Conservation (phyloP, 1,284 basidiomycete genomes). For the Hypsizygus ulmarius region DNA sequence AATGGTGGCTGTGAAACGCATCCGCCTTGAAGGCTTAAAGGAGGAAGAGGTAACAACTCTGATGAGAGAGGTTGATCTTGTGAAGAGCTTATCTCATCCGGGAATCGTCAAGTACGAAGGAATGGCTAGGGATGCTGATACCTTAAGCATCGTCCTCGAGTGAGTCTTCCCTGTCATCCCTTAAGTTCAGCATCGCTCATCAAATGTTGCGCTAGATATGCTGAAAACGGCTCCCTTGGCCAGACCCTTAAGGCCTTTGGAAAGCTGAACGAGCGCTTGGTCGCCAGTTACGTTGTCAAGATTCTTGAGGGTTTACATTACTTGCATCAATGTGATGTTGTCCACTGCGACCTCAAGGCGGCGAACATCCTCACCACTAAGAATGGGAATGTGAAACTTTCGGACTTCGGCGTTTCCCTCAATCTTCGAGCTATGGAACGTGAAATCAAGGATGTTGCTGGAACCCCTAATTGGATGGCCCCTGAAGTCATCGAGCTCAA, state of each 20-base stretch:
- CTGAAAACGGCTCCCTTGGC: slow-evolving; percentile 90
- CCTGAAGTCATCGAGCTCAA: slow-evolving; percentile 90
- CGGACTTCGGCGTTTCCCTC: slow-evolving; percentile 98
- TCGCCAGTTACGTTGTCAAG: slow-evolving; percentile 89
- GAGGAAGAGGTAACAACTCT: slow-evolving; percentile 84
- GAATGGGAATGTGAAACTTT: slow-evolving; percentile 96
- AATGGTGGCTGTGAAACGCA: slow-evolving; percentile 94
- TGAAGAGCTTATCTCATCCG: slow-evolving; percentile 86
- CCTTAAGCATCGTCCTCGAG: slow-evolving; percentile 90
- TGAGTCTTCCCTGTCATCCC: slow-evolving; percentile 40
- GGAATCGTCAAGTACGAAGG: slow-evolving; percentile 96
- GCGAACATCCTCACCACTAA: slow-evolving; percentile 98
- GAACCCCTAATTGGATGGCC: slow-evolving; percentile 98
- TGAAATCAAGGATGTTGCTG: slow-evolving; percentile 85
- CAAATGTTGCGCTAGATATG: slow-evolving; percentile 57
- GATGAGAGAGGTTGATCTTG: slow-evolving; percentile 88
- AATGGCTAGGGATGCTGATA: slow-evolving; percentile 86
- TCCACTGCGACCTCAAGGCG: slow-evolving; percentile 94
- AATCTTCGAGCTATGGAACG: slow-evolving; percentile 94
- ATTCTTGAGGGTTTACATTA: slow-evolving; percentile 92
- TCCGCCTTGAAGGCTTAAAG: slow-evolving; percentile 81
- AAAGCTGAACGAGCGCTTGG: slow-evolving; percentile 85
- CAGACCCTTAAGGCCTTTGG: slow-evolving; percentile 91
- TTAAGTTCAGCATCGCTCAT: slow-evolving; percentile 17
- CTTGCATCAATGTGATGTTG: slow-evolving; percentile 79